These are phyloP conservation scores for Solanum chacoense DNA, from an alignment of 305 asterid genomes.

Conservation along the genomic window DNA sequence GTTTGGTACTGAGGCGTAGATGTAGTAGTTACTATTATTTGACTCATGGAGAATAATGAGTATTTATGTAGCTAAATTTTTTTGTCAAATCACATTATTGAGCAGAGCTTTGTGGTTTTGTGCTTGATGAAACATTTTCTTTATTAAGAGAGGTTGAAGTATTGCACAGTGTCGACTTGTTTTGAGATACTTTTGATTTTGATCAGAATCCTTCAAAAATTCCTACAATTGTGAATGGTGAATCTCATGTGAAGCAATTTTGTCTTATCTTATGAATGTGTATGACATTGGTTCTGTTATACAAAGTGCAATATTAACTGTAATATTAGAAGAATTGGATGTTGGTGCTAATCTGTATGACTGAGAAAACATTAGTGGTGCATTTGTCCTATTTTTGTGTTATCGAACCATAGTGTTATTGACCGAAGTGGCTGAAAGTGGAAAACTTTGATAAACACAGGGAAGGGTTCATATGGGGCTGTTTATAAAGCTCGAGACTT, in stretches of 20 bases:
- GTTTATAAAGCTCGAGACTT: slow-evolving; percentile 95
- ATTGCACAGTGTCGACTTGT: neutral
- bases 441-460: slow-evolving; percentile 29
- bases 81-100: neutral
- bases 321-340: neutral
- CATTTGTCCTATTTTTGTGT: neutral
- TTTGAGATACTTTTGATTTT: neutral
- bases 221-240: neutral
- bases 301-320: neutral
- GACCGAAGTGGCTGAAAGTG: slow-evolving; percentile 11
- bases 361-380: neutral
- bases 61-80: neutral
- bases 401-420: neutral
- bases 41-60: neutral
- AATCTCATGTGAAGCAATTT: neutral
- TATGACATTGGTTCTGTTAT: neutral
- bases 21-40: neutral
- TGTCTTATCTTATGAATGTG: neutral
- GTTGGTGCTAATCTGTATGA: neutral
- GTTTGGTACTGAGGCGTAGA: neutral
- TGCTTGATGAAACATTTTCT: neutral
- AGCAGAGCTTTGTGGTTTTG: neutral
- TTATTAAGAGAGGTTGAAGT: neutral
- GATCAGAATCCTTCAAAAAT: neutral
- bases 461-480: slow-evolving; percentile 95